Conservation (phyloP, 345 rosid species). For the Pelargonium nanum region DNA sequence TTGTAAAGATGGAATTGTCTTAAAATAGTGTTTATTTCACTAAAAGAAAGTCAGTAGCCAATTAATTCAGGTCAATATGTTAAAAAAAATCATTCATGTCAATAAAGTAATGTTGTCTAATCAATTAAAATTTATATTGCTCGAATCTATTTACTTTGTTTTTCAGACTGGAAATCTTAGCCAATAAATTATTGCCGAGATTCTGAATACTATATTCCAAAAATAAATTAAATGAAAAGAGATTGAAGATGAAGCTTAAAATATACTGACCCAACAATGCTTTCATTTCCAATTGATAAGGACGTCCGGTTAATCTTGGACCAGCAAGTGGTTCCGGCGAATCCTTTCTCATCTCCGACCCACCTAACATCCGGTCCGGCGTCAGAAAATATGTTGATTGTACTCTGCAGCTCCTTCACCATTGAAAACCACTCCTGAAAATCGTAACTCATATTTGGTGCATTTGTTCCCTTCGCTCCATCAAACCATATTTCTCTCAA, state of each 20-base stretch:
- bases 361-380: constrained; percentile 70
- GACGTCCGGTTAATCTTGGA: constrained; percentile 54
- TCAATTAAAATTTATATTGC: no score
- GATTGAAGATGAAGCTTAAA: background rate
- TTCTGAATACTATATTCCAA: no score
- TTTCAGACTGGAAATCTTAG: no score
- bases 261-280: constrained; percentile 35
- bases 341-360: constrained; percentile 59
- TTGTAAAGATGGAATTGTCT: no score
- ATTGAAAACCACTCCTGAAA: constrained; percentile 64
- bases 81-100: no score
- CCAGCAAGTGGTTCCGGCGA: constrained; percentile 54
- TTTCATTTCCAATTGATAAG: constrained; percentile 50
- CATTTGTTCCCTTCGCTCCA: constrained; percentile 53
- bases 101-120: no score
- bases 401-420: constrained; percentile 62
- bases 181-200: no score
- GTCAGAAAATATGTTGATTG: constrained; percentile 63
- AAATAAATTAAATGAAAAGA: no score
- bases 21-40: no score
- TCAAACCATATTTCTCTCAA: constrained; percentile 74
- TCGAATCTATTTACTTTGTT: no score
- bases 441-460: constrained; percentile 52
- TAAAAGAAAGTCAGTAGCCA: no score
- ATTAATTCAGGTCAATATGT: no score